Conservation (phyloP, 495 filamentous ascomycete genomes). For the Penicillium coprophilum region DNA sequence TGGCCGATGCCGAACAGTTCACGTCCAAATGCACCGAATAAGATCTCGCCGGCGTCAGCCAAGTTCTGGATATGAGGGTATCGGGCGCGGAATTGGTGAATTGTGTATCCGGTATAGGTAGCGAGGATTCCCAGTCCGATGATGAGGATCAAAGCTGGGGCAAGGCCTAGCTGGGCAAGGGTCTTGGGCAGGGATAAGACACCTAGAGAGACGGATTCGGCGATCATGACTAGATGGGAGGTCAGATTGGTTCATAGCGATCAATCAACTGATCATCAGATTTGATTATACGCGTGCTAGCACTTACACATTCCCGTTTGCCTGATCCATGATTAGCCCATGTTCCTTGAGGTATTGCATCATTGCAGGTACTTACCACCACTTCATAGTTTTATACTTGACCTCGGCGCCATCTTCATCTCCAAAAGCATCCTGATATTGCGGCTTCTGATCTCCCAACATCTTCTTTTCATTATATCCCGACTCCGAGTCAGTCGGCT, state of each 20-base stretch:
- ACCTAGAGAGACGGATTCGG: conserved; percentile 63
- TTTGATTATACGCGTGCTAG: not conserved
- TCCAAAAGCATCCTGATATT: conserved; percentile 38
- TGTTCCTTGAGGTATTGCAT: not conserved
- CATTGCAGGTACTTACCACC: conserved; percentile 36
- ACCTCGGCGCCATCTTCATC: conserved; percentile 40
- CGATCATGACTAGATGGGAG: conserved; percentile 52
- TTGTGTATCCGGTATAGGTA: conserved; percentile 45
- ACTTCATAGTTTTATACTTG: conserved; percentile 45
- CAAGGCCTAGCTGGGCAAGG: conserved; percentile 60
- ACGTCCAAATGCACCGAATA: conserved; percentile 62
- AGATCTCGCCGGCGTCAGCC: conserved; percentile 69
- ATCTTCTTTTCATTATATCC: conserved; percentile 25
- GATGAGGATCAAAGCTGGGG: conserved; percentile 53
- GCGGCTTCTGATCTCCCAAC: conserved; percentile 13
- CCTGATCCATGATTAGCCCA: conserved; percentile 13
- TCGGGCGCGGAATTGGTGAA: conserved; percentile 33
- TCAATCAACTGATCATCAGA: not conserved
- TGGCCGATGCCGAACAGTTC: conserved; percentile 63
- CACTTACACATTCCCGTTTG: conserved; percentile 36
- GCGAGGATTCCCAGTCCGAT: conserved; percentile 62
- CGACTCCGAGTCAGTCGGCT: conserved; percentile 23
- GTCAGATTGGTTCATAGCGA: conserved; percentile 6
- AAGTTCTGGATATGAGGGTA: conserved; percentile 62
- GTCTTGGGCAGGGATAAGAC: conserved; percentile 58